Evolutionary conservation across 108 stramenopile genomes (phyloP).

Genomic region (Skeletonema costatum): DNA sequence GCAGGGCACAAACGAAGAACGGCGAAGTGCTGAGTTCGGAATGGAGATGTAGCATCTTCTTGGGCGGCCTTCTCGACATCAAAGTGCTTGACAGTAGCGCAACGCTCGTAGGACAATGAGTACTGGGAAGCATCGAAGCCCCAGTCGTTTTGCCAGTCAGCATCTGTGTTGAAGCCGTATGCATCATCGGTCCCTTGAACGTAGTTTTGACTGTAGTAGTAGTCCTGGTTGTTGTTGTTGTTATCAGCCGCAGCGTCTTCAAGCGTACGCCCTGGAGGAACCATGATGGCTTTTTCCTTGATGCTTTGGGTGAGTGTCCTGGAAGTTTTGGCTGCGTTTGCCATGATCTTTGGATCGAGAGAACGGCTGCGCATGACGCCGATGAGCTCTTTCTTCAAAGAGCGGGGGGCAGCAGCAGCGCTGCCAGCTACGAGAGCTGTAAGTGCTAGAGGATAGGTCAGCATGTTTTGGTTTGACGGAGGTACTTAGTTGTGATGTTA

Average conservation of each 20-base stretch:
- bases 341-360: neutral
- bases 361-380: neutral
- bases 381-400: neutral
- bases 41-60: slow-evolving; percentile 52
- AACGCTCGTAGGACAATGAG: slow-evolving; percentile 61
- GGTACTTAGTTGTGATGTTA: no score
- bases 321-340: neutral
- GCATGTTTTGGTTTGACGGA: neutral
- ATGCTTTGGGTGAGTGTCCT: neutral
- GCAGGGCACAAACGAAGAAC: slow-evolving; percentile 83
- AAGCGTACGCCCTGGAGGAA: neutral
- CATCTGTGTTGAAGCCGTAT: neutral
- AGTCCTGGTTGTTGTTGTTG: no score
- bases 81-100: slow-evolving; percentile 23
- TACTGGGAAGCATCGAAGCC: slow-evolving; percentile 69
- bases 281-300: neutral
- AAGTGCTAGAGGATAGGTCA: neutral
- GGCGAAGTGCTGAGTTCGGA: slow-evolving; percentile 74
- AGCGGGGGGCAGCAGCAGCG: neutral
- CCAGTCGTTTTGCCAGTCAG: slow-evolving; percentile 16
- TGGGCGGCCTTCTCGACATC: slow-evolving; percentile 50
- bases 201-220: neutral
- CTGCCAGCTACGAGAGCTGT: neutral
- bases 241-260: neutral
- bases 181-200: neutral